These are phyloP conservation scores for Acer negundo DNA, from an alignment of 345 rosid species.

Conservation along the genomic window DNA sequence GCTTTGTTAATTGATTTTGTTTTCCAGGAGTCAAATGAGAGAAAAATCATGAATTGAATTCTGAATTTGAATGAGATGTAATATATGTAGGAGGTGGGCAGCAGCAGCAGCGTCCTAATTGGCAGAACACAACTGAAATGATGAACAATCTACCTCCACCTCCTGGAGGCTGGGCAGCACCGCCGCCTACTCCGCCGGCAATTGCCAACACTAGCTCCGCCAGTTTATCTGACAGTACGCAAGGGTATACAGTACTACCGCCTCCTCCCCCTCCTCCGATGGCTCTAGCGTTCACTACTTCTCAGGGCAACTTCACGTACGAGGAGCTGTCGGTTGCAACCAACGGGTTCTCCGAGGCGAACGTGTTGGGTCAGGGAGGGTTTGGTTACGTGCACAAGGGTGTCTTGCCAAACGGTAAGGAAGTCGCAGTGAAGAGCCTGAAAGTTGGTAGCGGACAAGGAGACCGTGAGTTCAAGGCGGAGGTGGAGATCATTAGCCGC, in stretches of 20 bases:
- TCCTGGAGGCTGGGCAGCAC: constrained; percentile 45
- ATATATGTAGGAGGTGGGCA: neutral
- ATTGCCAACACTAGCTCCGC: constrained; percentile 55
- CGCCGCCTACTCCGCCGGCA: constrained; percentile 32
- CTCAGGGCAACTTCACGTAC: constrained; percentile 59
- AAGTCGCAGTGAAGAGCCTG: constrained; percentile 80
- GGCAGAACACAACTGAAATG: constrained; percentile 18
- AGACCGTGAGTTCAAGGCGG: constrained; percentile 76
- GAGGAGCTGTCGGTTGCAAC: constrained; percentile 78
- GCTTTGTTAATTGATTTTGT: too few species aligned
- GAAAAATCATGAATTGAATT: too few species aligned
- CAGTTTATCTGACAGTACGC: constrained; percentile 38
- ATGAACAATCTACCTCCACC: constrained; percentile 35
- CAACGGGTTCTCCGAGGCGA: constrained; percentile 53
- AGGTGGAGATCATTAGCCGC: constrained; percentile 89
- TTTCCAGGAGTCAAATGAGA: too few species aligned
- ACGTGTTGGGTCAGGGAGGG: constrained; percentile 84
- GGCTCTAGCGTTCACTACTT: constrained; percentile 49
- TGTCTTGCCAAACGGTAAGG: constrained; percentile 70
- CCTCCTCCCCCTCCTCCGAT: constrained; percentile 53
- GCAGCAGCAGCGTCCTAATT: neutral
- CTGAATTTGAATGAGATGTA: neutral
- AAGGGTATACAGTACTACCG: constrained; percentile 35
- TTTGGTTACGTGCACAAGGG: constrained; percentile 91
- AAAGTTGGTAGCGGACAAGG: constrained; percentile 85